phyloP scores from a whole-genome alignment of 805 yeast species.

The Candida sanyiensis region DNA sequence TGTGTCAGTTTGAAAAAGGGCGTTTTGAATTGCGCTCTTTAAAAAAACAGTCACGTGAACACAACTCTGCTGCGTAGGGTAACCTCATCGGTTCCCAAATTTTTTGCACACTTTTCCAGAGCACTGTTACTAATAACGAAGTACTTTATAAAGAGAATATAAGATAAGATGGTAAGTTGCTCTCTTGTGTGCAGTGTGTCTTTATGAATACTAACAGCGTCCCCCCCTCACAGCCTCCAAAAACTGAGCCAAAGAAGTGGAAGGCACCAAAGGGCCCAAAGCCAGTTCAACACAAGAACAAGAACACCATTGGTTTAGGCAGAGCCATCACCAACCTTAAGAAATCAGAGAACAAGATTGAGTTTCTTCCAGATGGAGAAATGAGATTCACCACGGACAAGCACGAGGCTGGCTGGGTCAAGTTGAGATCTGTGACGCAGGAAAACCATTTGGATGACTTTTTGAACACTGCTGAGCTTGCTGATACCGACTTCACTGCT shows the following conservation, averaged over 20 bases:
- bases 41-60: slow-evolving; percentile 2
- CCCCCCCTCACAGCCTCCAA: slow-evolving; percentile 28
- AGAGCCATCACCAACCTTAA: slow-evolving; percentile 74
- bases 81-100: slow-evolving; percentile 12
- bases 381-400: slow-evolving; percentile 82
- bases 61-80: slow-evolving; percentile 6
- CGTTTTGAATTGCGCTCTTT: background rate
- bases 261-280: slow-evolving; percentile 91
- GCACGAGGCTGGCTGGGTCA: slow-evolving; percentile 84
- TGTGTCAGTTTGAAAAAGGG: too few relatives aligned
- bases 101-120: slow-evolving; percentile 3
- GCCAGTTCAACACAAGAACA: slow-evolving; percentile 77
- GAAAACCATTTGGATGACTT: slow-evolving; percentile 93
- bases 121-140: background rate
- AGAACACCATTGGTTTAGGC: slow-evolving; percentile 81
- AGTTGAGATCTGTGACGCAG: slow-evolving; percentile 88
- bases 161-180: slow-evolving; percentile 6
- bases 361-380: slow-evolving; percentile 78
- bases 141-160: background rate
- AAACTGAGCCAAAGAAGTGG: slow-evolving; percentile 62
- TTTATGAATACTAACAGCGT: slow-evolving; percentile 1
- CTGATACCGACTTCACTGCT: slow-evolving; percentile 94
- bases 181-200: too few relatives aligned
- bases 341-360: slow-evolving; percentile 60
- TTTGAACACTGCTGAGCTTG: slow-evolving; percentile 89